A percentile compares a stretch with the other conserved stretches of the same genome.
These are phyloP conservation scores for Stentor coeruleus DNA, from an alignment of 73 alveolate genomes.

Conservation along the genomic window DNA sequence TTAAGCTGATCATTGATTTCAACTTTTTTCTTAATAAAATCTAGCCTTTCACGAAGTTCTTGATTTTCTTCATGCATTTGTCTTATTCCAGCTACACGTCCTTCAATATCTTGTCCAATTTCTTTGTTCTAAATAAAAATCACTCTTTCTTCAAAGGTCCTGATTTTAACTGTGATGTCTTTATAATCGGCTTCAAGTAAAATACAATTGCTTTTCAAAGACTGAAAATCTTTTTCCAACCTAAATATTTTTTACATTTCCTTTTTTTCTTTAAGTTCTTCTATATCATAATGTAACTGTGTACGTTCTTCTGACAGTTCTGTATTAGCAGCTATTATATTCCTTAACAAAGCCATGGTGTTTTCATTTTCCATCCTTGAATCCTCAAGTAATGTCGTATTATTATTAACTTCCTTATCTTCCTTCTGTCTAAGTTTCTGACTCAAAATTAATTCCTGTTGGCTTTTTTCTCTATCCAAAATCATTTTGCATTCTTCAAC, in stretches of 20 bases:
- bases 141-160: constrained; percentile 5
- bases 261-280: constrained; percentile 15
- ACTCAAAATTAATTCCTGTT: neutral
- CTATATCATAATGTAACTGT: neutral
- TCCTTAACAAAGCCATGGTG: neutral
- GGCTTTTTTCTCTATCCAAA: constrained; percentile 20
- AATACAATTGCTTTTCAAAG: neutral
- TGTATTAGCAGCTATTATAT: neutral
- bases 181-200: neutral
- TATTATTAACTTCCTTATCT: neutral
- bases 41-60: neutral
- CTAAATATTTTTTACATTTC: neutral
- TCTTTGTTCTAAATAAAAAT: neutral
- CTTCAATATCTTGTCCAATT: neutral
- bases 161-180: neutral
- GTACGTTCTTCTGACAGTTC: constrained; percentile 3
- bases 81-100: neutral
- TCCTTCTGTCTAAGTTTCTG: neutral
- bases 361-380: neutral
- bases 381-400: neutral
- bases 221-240: neutral
- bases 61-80: neutral
- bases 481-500: constrained; percentile 19
- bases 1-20: constrained; percentile 11
- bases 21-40: neutral